phyloP scores from a whole-genome alignment of 345 rosid genomes.

The Passiflora organensis region DNA sequence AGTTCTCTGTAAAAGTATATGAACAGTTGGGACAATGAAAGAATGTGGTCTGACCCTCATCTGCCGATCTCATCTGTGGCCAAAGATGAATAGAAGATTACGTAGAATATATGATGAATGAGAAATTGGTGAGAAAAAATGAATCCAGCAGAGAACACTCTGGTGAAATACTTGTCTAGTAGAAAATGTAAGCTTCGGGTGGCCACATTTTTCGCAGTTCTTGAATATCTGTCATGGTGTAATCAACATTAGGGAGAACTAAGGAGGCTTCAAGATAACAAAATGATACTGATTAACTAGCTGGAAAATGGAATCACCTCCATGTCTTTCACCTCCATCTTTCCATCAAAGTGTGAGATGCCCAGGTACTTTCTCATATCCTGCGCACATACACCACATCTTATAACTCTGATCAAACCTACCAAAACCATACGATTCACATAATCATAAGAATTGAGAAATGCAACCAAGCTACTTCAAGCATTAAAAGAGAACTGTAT shows the following conservation, averaged over 20 bases:
- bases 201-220: slow-evolving; percentile 23
- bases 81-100: neutral
- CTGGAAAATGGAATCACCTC: slow-evolving; percentile 10
- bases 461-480: too few species aligned
- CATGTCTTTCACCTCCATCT: slow-evolving; percentile 27
- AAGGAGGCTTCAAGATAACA: too few species aligned
- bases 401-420: too few species aligned
- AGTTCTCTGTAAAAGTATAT: slow-evolving; percentile 21
- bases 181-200: slow-evolving; percentile 22
- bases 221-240: slow-evolving; percentile 14
- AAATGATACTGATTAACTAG: neutral
- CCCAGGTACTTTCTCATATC: slow-evolving; percentile 24
- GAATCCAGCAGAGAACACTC: neutral
- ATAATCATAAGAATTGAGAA: too few species aligned
- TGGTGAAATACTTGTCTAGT: slow-evolving; percentile 19
- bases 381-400: neutral
- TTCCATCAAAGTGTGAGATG: slow-evolving; percentile 23
- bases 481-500: too few species aligned
- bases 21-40: slow-evolving; percentile 18
- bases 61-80: slow-evolving; percentile 28
- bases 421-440: too few species aligned
- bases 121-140: neutral
- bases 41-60: slow-evolving; percentile 27
- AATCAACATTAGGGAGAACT: too few species aligned
- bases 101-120: neutral